Evolutionary conservation across 2,329 filamentous ascomycete species (phyloP), one percentile per base, ranked within the genome.

Genomic region (Hawksworthiomyces lignivorus): DNA sequence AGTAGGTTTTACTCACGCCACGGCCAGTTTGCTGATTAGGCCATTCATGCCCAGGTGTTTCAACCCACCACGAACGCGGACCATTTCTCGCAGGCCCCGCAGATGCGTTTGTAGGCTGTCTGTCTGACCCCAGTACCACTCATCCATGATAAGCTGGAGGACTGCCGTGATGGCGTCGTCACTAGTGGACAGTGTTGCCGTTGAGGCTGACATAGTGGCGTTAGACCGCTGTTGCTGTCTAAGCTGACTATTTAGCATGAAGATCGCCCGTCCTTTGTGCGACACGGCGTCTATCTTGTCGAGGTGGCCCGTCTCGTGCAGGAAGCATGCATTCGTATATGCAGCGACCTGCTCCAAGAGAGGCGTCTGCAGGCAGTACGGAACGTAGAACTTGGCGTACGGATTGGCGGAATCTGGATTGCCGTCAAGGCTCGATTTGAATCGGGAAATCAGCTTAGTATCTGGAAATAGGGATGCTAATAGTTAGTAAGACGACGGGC

Each of bases 71-170:
- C 69, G 61, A 35, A 68, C 50, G 18, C 53, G 54, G 9, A 75
- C 63, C 67, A 75, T 72, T 36, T 65, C 63, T 46, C 62, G 59
- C 14, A 76, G 58, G 0, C 70, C 70, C 7, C 52, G 54, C 45
- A 73, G 61, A 39, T 75, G 72, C 1, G 63, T 62, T 19, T 62
- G 58, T 10, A 74, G 56, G 45, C 69, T 65, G 28, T 60, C 52
- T 0, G 61, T 63, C 20, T 63, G 64, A 6, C 70, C 69, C 69
- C 70, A 73, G 50, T 72, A 73, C 72, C 72, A 76, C 44, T 73
- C 72, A 34, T 71, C 64, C 19, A 70, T 54, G 18, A 70, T 62
- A 46, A 74, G 61, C 50, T 73, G 71, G 1, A 67, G 55, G 5
- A 73, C 68, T 4, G 62, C 68, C 5, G 70, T 62, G 29, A 75